phyloP scores from a whole-genome alignment of 2,329 filamentous ascomycete genomes.

The Colletotrichum sp. region DNA sequence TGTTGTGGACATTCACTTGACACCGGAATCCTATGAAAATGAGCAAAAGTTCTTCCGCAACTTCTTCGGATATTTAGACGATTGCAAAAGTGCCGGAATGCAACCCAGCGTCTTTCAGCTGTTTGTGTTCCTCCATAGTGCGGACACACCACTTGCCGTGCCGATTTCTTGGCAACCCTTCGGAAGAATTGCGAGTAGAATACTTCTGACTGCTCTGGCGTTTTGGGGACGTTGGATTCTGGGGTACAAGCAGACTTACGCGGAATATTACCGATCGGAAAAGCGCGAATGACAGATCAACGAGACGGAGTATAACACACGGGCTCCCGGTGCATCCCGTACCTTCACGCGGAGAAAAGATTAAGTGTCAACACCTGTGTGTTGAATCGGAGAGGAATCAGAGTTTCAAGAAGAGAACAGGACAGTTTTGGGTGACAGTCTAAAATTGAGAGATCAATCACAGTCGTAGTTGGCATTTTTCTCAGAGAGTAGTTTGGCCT shows the following conservation, averaged over 20 bases:
- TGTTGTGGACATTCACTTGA: conserved; percentile 25
- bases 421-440: background rate
- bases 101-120: conserved; percentile 28
- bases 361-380: background rate
- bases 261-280: conserved; percentile 20
- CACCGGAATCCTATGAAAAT: conserved; percentile 24
- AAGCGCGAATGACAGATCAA: background rate
- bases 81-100: conserved; percentile 20
- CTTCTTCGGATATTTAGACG: conserved; percentile 30
- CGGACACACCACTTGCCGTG: conserved; percentile 26
- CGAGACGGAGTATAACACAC: background rate
- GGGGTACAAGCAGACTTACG: conserved; percentile 17
- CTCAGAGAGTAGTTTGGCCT: background rate
- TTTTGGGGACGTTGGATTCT: conserved; percentile 17
- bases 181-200: conserved; percentile 13
- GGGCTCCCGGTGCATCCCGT: background rate
- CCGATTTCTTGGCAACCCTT: conserved; percentile 18
- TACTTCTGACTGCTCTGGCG: background rate
- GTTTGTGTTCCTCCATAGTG: conserved; percentile 25
- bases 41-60: conserved; percentile 29
- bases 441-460: background rate
- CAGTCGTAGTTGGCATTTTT: background rate
- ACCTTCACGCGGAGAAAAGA: background rate
- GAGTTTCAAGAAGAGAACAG: background rate
- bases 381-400: background rate